phyloP scores from a whole-genome alignment of 805 yeast genomes.

The Ogataea wickerhamii region DNA sequence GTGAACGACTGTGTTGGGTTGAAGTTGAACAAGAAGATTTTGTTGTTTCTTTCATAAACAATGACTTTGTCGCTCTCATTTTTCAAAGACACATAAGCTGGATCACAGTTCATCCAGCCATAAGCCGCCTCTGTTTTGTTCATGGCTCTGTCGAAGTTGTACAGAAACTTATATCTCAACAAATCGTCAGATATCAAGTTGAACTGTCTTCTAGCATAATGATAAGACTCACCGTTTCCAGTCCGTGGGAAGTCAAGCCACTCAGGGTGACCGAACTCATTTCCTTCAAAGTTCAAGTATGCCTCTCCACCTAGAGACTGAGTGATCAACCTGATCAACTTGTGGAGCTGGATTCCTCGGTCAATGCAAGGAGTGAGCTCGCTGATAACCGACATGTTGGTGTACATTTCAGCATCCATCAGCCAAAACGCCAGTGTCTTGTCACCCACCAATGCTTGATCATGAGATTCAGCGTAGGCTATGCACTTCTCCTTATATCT shows the following conservation, averaged over 20 bases:
- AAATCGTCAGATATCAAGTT: constrained; percentile 77
- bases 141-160: constrained; percentile 82
- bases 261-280: constrained; percentile 98
- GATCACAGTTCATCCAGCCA: constrained; percentile 64
- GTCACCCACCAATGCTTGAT: constrained; percentile 96
- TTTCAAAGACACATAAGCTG: constrained; percentile 85
- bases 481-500: constrained; percentile 86
- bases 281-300: constrained; percentile 93
- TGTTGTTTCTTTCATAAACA: constrained; percentile 83
- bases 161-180: constrained; percentile 73
- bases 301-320: constrained; percentile 97
- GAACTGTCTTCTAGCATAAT: constrained; percentile 94
- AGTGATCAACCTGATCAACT: constrained; percentile 82
- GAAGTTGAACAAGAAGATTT: constrained; percentile 84
- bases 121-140: constrained; percentile 67
- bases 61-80: constrained; percentile 86
- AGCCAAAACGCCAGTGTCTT: constrained; percentile 96
- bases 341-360: constrained; percentile 88
- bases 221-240: constrained; percentile 84
- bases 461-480: constrained; percentile 92
- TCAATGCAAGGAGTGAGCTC: constrained; percentile 76
- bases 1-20: constrained; percentile 79
- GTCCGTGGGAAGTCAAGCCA: constrained; percentile 96
- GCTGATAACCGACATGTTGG: constrained; percentile 80
- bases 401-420: constrained; percentile 98